Conservation (phyloP, 164 flowering plant species). For the Chimonanthus praecox region DNA sequence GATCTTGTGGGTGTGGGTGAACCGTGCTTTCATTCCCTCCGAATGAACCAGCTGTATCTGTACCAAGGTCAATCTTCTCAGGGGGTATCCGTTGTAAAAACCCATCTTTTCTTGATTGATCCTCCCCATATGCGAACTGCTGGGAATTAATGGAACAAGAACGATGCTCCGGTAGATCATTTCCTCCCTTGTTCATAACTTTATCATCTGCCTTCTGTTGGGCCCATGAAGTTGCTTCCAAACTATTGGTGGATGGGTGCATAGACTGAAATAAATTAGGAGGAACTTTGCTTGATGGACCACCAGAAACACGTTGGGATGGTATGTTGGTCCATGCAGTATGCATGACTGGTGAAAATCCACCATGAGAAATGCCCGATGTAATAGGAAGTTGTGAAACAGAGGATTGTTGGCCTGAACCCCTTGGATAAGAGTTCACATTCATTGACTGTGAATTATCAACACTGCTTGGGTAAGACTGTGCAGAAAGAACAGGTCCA, state of each 20-base stretch:
- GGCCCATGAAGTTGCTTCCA: conserved; percentile 24
- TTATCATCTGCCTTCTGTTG: conserved; percentile 29
- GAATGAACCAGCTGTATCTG: conserved; percentile 9
- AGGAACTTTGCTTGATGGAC: conserved; percentile 26
- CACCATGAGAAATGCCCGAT: conserved; percentile 30
- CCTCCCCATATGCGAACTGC: conserved; percentile 24
- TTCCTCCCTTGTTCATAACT: conserved; percentile 27
- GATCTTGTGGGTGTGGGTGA: conserved; percentile 16
- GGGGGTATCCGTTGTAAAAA: conserved; percentile 17
- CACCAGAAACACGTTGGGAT: conserved; percentile 23
- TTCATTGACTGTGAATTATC: conserved; percentile 17
- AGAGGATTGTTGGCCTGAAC: conserved; percentile 25
- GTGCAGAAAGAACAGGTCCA: not conserved
- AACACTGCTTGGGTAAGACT: not conserved
- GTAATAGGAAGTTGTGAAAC: conserved; percentile 28
- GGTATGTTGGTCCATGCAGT: conserved; percentile 44
- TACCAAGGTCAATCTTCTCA: conserved; percentile 15
- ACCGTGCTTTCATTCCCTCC: conserved; percentile 14
- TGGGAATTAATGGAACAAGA: conserved; percentile 23
- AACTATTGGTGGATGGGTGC: conserved; percentile 20
- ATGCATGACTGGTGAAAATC: conserved; percentile 29
- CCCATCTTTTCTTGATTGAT: conserved; percentile 28
- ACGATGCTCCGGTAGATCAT: conserved; percentile 26
- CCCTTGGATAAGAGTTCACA: conserved; percentile 22
- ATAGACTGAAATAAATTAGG: conserved; percentile 28